These are phyloP conservation scores for Colletotrichum cereale DNA, from an alignment of 2,329 filamentous ascomycete species.

Conservation along the genomic window DNA sequence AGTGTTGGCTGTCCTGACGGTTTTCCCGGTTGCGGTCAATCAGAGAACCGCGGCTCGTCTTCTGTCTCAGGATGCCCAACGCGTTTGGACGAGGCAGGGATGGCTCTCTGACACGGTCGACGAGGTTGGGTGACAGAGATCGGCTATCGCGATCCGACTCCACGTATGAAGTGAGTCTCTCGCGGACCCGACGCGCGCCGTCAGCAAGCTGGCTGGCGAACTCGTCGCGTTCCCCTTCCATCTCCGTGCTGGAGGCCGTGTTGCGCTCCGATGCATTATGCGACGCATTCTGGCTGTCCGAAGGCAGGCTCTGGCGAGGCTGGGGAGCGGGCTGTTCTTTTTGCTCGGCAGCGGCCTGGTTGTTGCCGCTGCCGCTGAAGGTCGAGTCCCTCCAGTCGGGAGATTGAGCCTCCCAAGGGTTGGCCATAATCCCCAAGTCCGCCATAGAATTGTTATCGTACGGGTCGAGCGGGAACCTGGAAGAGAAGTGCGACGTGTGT, in stretches of 20 bases:
- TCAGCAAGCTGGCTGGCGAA: slow-evolving; percentile 80
- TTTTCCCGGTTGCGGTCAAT: slow-evolving; percentile 61
- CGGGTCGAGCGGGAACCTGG: slow-evolving; percentile 53
- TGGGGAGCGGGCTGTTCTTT: background rate
- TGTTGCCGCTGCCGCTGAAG: slow-evolving; percentile 22
- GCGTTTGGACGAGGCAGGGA: slow-evolving; percentile 63
- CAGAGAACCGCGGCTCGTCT: slow-evolving; percentile 77
- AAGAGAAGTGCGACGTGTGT: slow-evolving; percentile 52
- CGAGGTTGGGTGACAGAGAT: slow-evolving; percentile 55
- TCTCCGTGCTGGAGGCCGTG: slow-evolving; percentile 46
- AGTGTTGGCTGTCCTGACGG: slow-evolving; percentile 53
- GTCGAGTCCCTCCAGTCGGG: slow-evolving; percentile 43
- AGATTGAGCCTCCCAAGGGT: slow-evolving; percentile 57
- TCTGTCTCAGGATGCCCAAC: slow-evolving; percentile 73
- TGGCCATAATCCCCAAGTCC: slow-evolving; percentile 52
- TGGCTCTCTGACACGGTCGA: slow-evolving; percentile 52
- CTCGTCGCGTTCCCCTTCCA: slow-evolving; percentile 72
- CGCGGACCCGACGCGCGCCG: slow-evolving; percentile 77
- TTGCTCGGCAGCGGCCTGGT: background rate
- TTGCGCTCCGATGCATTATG: slow-evolving; percentile 13
- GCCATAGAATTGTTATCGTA: slow-evolving; percentile 47
- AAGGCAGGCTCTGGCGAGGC: background rate
- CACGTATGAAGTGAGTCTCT: slow-evolving; percentile 77
- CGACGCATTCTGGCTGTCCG: background rate
- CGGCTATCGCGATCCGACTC: slow-evolving; percentile 66